Conservation (phyloP, 768 basidiomycete genomes). For the Phanerochaete carnosa region DNA sequence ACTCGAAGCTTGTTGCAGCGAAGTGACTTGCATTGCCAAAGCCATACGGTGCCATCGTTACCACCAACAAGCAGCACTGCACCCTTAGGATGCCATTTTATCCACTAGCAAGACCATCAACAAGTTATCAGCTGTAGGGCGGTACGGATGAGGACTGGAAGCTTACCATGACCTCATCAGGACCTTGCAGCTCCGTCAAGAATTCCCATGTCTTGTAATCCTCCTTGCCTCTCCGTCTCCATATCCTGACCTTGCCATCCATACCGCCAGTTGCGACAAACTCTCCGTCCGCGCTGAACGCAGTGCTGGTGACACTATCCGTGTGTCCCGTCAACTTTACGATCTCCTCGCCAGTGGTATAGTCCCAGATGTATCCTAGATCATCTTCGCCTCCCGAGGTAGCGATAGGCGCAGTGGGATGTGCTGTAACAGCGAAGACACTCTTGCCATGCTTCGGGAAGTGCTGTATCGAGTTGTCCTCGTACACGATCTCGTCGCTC, state of each 20-base stretch:
- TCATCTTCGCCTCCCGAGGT: constrained; percentile 96
- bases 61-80: constrained; percentile 85
- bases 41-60: constrained; percentile 91
- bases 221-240: constrained; percentile 79
- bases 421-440: constrained; percentile 80
- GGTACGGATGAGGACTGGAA: neutral
- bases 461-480: constrained; percentile 66
- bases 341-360: constrained; percentile 74
- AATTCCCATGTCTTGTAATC: constrained; percentile 89
- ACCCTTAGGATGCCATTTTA: constrained; percentile 97
- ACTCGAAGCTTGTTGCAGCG: neutral
- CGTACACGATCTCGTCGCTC: constrained; percentile 30
- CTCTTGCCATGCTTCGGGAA: constrained; percentile 70
- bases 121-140: neutral
- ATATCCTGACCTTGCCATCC: constrained; percentile 93
- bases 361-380: constrained; percentile 89
- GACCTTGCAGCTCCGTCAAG: constrained; percentile 86
- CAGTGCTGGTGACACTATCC: constrained; percentile 80
- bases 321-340: constrained; percentile 89
- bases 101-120: constrained; percentile 53
- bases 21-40: constrained; percentile 85
- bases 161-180: constrained; percentile 92
- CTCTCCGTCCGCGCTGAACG: constrained; percentile 87
- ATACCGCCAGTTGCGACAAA: constrained; percentile 95
- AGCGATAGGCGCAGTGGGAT: constrained; percentile 80